Evolutionary conservation across 78 protist species (phyloP).

Genomic region (Paulinella micropora): DNA sequence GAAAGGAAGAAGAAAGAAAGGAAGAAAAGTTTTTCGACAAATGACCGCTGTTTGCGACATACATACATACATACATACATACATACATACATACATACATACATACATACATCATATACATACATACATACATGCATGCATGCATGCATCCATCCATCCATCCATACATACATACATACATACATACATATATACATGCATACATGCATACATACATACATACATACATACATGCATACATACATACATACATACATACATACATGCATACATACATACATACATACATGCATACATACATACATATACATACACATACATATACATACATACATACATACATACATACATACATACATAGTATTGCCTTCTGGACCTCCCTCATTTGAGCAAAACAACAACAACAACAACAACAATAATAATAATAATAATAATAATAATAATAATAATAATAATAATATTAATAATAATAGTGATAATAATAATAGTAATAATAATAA

Average conservation of each 20-base stretch:
- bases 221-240: not conserved
- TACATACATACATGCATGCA: not conserved
- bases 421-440: not conserved
- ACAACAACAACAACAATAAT: not conserved
- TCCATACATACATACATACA: not conserved
- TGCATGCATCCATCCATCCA: not conserved
- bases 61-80: not conserved
- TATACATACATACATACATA: not conserved
- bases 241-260: conserved; percentile 1
- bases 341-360: not conserved
- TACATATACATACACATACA: not conserved
- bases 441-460: not conserved
- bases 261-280: not conserved
- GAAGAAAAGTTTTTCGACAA: too few relatives aligned
- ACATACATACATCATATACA: not conserved
- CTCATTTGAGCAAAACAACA: not conserved
- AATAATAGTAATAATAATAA: not conserved
- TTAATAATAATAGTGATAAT: not conserved
- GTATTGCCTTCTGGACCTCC: not conserved
- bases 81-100: conserved; percentile 5
- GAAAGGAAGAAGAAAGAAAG: too few relatives aligned
- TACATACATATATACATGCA: not conserved
- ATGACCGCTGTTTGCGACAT: too few relatives aligned
- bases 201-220: not conserved
- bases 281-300: not conserved